Percentiles rank a stretch among this genome's conserved stretches.
Conservation (phyloP, 1,284 basidiomycete species). For the Sporisorium exsertum region DNA sequence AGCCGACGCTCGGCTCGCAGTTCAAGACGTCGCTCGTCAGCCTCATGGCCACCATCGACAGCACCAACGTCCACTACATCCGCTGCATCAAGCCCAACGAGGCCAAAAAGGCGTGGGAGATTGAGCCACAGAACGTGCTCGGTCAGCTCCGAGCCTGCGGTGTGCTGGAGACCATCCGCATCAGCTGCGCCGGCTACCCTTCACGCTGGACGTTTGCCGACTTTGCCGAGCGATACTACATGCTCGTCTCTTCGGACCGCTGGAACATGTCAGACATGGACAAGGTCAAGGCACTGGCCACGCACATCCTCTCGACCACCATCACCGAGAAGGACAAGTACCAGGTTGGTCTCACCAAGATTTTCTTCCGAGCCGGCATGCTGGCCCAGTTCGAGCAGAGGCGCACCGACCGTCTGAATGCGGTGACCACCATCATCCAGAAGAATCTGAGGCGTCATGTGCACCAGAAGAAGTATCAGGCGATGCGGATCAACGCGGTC, state of each 20-base stretch:
- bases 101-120: conserved; percentile 94
- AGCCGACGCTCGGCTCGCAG: conserved; percentile 97
- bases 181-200: conserved; percentile 98
- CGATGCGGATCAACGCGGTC: conserved; percentile 80
- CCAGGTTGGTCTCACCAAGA: conserved; percentile 95
- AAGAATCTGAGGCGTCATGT: conserved; percentile 92
- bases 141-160: conserved; percentile 96
- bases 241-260: conserved; percentile 87
- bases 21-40: conserved; percentile 95
- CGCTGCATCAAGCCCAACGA: conserved; percentile 99
- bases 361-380: conserved; percentile 99
- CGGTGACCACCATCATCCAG: conserved; percentile 92
- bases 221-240: conserved; percentile 99
- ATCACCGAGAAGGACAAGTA: conserved; percentile 95
- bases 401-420: conserved; percentile 86
- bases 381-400: conserved; percentile 94
- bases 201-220: conserved; percentile 99
- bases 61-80: conserved; percentile 99
- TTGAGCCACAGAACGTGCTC: conserved; percentile 93
- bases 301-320: conserved; percentile 84
- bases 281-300: conserved; percentile 77
- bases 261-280: conserved; percentile 75
- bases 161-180: conserved; percentile 98
- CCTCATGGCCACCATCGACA: conserved; percentile 96
- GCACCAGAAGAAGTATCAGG: conserved; percentile 83